A percentile compares a stretch with the other conserved stretches of the same genome.
These are phyloP conservation scores for Medicago ruthenica DNA, from an alignment of 306 rosid genomes.

Conservation along the genomic window DNA sequence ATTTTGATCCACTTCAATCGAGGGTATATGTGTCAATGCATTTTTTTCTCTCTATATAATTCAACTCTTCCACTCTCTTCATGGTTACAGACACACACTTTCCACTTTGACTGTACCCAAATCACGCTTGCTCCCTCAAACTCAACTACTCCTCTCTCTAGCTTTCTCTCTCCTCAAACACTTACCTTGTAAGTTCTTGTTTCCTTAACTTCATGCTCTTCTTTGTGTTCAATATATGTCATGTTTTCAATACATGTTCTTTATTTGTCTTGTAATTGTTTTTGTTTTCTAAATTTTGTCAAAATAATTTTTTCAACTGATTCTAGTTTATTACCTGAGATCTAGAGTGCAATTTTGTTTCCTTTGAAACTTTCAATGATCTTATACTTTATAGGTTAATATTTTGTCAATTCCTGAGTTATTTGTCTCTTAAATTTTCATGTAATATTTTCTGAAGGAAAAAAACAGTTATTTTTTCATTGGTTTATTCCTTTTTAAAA, in stretches of 20 bases:
- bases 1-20: conserved; percentile 30
- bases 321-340: conserved; percentile 5
- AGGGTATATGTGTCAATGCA: conserved; percentile 66
- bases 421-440: background rate
- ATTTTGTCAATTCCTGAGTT: background rate
- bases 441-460: background rate
- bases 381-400: too few relatives aligned
- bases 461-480: background rate
- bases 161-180: conserved; percentile 5
- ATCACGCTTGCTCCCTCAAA: conserved; percentile 58
- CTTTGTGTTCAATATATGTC: background rate
- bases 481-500: background rate
- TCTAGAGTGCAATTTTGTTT: background rate
- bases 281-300: background rate
- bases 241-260: background rate
- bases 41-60: conserved; percentile 61
- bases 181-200: conserved; percentile 40
- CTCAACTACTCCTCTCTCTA: conserved; percentile 20
- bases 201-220: background rate
- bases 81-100: conserved; percentile 47
- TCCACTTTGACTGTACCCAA: conserved; percentile 60
- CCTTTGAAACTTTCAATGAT: background rate
- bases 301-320: background rate
- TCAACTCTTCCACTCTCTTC: conserved; percentile 53
- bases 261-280: background rate